Evolutionary conservation across 1,284 basidiomycete species (phyloP).

Genomic region (Dichomitus squalens): DNA sequence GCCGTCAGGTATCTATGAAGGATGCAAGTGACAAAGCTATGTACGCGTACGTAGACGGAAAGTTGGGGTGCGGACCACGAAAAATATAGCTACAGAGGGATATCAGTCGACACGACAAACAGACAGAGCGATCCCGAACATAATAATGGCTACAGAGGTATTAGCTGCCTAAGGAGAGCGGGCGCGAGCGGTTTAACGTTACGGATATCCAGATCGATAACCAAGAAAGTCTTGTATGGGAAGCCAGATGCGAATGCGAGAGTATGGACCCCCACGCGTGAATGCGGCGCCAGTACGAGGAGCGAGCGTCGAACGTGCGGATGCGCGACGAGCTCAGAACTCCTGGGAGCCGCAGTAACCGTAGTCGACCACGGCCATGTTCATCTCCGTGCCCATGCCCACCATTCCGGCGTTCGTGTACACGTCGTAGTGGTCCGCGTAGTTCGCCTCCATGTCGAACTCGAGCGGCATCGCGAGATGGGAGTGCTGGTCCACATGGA

Average conservation of each 20-base stretch:
- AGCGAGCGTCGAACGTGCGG: background rate
- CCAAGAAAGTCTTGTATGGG: background rate
- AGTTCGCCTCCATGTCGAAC: conserved; percentile 11
- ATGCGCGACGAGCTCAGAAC: conserved; percentile 10
- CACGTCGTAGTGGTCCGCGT: conserved; percentile 11
- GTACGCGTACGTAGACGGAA: conserved; percentile 7
- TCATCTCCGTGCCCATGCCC: conserved; percentile 13
- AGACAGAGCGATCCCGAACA: conserved; percentile 5
- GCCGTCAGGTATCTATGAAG: conserved; percentile 16
- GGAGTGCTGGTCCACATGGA: conserved; percentile 6
- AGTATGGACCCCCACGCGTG: too few relatives aligned
- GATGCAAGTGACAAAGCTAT: conserved; percentile 5
- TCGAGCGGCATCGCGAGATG: background rate
- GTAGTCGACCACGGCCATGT: conserved; percentile 14
- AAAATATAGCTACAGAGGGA: conserved; percentile 19
- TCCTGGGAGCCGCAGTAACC: conserved; percentile 15
- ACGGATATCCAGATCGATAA: background rate
- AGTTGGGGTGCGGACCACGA: background rate
- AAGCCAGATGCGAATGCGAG: background rate
- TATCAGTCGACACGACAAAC: background rate
- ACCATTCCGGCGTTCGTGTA: conserved; percentile 10
- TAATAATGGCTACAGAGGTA: conserved; percentile 22
- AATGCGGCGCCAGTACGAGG: too few relatives aligned
- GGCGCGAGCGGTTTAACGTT: background rate
- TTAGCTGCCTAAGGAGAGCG: conserved; percentile 9